Conservation (phyloP, 169 alveolate genomes). For the Theileria equi region DNA sequence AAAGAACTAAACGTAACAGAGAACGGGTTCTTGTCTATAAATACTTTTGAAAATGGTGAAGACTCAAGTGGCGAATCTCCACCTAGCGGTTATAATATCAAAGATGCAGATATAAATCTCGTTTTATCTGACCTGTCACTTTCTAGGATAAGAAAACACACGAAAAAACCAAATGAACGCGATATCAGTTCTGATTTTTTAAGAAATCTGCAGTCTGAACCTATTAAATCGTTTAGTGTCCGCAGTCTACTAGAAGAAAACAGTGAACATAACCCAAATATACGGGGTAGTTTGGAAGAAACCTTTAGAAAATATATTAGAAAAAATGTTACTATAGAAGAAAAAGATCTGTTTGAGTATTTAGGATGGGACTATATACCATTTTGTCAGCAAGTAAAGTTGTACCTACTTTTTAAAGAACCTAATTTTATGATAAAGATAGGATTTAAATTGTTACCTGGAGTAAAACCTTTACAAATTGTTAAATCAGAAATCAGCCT, state of each 20-base stretch:
- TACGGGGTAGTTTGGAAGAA: neutral
- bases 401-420: slow-evolving; percentile 1
- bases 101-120: neutral
- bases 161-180: neutral
- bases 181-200: neutral
- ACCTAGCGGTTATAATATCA: neutral
- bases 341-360: neutral
- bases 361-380: slow-evolving; percentile 44
- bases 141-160: neutral
- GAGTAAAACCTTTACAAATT: slow-evolving; percentile 23
- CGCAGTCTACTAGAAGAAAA: neutral
- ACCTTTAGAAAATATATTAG: neutral
- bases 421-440: neutral
- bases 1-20: too few species aligned
- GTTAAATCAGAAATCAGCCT: neutral
- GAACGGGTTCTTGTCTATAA: too few species aligned
- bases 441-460: slow-evolving; percentile 17
- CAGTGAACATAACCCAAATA: neutral
- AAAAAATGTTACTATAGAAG: neutral
- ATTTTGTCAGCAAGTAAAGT: neutral
- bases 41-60: neutral
- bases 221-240: neutral
- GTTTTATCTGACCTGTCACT: slow-evolving; percentile 6
- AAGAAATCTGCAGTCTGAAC: neutral
- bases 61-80: neutral